Evolutionary conservation across 805 yeast genomes (phyloP), one percentile per base, ranked within the genome.

Genomic region (Wickerhamiella musiphila): DNA sequence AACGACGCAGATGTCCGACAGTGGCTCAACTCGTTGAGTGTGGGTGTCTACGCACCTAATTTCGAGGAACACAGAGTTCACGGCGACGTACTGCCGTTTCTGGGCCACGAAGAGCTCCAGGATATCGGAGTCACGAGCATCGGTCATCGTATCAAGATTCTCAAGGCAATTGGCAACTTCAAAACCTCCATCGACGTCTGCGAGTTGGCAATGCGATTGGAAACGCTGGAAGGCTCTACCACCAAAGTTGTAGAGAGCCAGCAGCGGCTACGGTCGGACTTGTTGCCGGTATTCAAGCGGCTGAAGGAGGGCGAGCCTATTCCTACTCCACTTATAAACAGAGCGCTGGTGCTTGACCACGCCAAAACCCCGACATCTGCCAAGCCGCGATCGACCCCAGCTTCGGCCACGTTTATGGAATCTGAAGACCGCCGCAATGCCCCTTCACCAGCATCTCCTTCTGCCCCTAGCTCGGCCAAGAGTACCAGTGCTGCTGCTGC

Each of bases 11-110:
- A n/a, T 4, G 20, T 18, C 7, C 15, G 11, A 13, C 10, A 14
- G 13, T 32, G 35, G 35, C 31, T 32, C 18, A 17, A 13, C 8
- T 12, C 20, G 10, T 13, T 32, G 5, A 31, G 31, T 5, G 18
- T 32, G 11, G 31, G 27, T 26, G 28, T 28, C 18, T 52, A 52
- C 32, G 22, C 44, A 4, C 26, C 32, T 16, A 10, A 10, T 17
- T 73, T 75, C 46, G 54, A 61, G 17, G 62, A 60, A 3, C 68
- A 79, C 52, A 72, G 72, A 42, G 68, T 79, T 31, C 70, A 75
- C 3, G 94, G 94, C 2, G 68, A 76, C 19, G 62, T 78, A 4
- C 56, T 86, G 32, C 71, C 79, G 2, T 73, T 69, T 38, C 57
- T 84, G 31, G 69, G 70, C 20, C 68, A 78, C 9, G 69, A 66